phyloP scores from a whole-genome alignment of 2,329 filamentous ascomycete genomes.

The Trichoderma harzianum region DNA sequence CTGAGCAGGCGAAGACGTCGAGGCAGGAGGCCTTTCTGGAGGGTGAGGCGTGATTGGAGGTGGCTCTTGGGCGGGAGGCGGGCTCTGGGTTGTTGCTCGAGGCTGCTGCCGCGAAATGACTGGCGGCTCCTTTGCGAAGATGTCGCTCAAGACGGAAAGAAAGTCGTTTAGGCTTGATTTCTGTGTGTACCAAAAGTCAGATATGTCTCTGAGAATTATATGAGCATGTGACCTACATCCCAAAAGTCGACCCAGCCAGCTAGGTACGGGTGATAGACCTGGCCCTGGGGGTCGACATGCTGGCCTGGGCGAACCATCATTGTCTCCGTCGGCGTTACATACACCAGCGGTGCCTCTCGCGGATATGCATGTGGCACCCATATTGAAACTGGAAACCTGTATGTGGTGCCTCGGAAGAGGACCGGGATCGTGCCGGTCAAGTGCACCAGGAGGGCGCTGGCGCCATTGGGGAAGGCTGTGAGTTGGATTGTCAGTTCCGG shows the following conservation, averaged over 20 bases:
- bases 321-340: constrained; percentile 81
- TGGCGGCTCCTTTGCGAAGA: constrained; percentile 93
- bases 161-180: constrained; percentile 84
- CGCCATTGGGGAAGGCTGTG: constrained; percentile 82
- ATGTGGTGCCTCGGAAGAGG: constrained; percentile 80
- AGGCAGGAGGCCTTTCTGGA: constrained; percentile 50
- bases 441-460: constrained; percentile 80
- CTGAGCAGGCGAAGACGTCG: constrained; percentile 37
- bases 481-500: constrained; percentile 14
- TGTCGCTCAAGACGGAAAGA: constrained; percentile 72
- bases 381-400: constrained; percentile 86
- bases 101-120: constrained; percentile 70
- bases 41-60: constrained; percentile 72
- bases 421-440: constrained; percentile 89
- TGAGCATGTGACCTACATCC: constrained; percentile 64
- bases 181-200: constrained; percentile 37
- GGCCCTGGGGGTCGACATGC: constrained; percentile 89
- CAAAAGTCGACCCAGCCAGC: constrained; percentile 85
- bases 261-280: constrained; percentile 93
- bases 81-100: constrained; percentile 31
- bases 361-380: constrained; percentile 94
- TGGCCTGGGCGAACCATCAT: constrained; percentile 92
- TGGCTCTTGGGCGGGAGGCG: constrained; percentile 41
- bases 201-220: too few species aligned
- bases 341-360: constrained; percentile 77